Evolutionary conservation across 2,329 filamentous ascomycete genomes (phyloP).

Genomic region (Shiraia sp.): DNA sequence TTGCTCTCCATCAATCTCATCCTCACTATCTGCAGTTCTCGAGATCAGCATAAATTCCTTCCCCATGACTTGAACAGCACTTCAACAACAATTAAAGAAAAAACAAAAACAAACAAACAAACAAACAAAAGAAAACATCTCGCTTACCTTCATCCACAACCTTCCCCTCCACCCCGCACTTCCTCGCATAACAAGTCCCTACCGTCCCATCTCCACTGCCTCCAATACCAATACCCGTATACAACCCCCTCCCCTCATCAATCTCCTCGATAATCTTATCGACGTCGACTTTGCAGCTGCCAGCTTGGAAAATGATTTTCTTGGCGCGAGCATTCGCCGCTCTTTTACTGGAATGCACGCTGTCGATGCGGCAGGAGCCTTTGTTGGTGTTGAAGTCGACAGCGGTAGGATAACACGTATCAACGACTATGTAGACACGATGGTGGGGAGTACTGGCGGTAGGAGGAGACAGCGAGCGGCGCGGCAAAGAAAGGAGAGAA

Average conservation of each 20-base stretch:
- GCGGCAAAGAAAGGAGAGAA: neutral
- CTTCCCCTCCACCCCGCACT: conserved; percentile 28
- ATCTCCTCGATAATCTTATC: conserved; percentile 30
- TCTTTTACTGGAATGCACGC: conserved; percentile 20
- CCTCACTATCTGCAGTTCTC: too few species aligned
- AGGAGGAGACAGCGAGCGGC: neutral
- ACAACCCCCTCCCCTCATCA: conserved; percentile 16
- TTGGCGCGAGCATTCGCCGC: conserved; percentile 26
- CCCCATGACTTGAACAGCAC: too few species aligned
- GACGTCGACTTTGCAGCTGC: conserved; percentile 20
- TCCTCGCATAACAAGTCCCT: conserved; percentile 22
- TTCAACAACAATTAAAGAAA: too few species aligned
- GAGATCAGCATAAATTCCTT: too few species aligned
- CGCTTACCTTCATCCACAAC: conserved; percentile 23
- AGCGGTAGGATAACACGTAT: conserved; percentile 22
- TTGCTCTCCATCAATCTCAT: too few species aligned
- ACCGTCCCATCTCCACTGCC: conserved; percentile 12
- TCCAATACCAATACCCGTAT: conserved; percentile 25
- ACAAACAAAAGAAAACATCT: too few species aligned
- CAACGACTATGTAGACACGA: conserved; percentile 26
- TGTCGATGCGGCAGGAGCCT: conserved; percentile 21
- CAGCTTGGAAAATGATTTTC: conserved; percentile 24
- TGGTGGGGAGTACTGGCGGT: conserved; percentile 4
- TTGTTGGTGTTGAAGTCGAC: conserved; percentile 20
- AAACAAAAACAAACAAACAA: too few species aligned